Evolutionary conservation across 768 basidiomycete genomes (phyloP), one percentile per base, ranked within the genome.

Genomic region (Boletus eberwhitei): DNA sequence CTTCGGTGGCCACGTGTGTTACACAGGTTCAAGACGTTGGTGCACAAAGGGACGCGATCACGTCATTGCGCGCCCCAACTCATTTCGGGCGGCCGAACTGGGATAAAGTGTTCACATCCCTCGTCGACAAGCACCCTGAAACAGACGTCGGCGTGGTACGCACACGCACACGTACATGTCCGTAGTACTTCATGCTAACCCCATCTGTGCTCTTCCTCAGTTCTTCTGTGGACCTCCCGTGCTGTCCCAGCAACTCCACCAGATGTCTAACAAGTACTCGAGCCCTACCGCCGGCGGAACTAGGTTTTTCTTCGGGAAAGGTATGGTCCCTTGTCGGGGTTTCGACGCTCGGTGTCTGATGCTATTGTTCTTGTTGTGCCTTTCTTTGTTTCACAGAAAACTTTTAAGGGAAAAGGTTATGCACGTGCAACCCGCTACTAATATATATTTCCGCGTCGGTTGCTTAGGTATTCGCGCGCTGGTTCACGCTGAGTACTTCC

Each of bases 81-180:
- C 93, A 96, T 73, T 95, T 88, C 65, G 91, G 94, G 40, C 74
- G 93, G 54, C 93, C 93, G 16, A 93, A 95, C 70, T 89, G 86
- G 88, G 85, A 87, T 59, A 78, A 80, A 41, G 83, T 87, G 14
- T 90, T 89, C 72, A 65, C 74, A 32, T 87, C 86, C 12, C 82
- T 98, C 52, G 78, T 78, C 2, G 84, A 89, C 64, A 90, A 87
- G 69, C 95, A 97, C 62, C 84, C 87, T 0, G 87, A 90, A 60
- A 89, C 94, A 1, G 93, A 95, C 64, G 85, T 91, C 50, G 94
- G 93, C 48, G 93, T 96, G 68, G 87, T 89, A 67, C 34, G 62
- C 62, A 9, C 8, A 29, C 29, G 8, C n/a, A n/a, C 36, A 35
- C 8, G 12, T 39, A 17, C 5, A 3, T 14, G 13, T 46, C 26